Base-by-base conservation (phyloP, 257 asterid species). In the Solanum chiquidenum region DNA sequence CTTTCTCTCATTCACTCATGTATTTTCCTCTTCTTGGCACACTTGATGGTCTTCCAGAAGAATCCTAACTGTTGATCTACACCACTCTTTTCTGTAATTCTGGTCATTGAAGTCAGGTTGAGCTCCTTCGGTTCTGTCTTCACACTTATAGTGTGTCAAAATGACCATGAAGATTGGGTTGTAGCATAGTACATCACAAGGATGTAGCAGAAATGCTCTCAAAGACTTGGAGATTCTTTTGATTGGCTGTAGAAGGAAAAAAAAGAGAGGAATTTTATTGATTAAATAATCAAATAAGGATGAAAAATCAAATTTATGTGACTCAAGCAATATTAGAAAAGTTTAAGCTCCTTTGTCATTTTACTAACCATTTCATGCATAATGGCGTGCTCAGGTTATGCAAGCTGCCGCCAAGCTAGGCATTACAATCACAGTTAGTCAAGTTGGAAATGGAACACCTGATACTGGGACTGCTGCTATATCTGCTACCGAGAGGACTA, bases 381-480 rank as follows among this genome's bases (percentile, higher is more conserved):
- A 85, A 12, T 83, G 46, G 49, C n/a, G 20, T 62, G 68, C 84
- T 35, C 16, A 97, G 99, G 99, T 97, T 83, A 95, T 90, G 91
- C 96, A 95, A 89, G 94, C 98, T 84, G 96, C 98, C 73, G 93
- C 95, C 29, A 94, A 91, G 88, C 96, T 97, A 66, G 94, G 96
- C 88, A 84, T 94, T 88, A 86, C 95, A 34, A 89, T 97, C 75
- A 89, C 93, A 49, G 89, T 97, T 87, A 95, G 93, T 90, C 95
- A 93, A 92, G 92, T 97, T 77, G 99, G 99, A 91, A 93, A 93
- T 91, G 97, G 93, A 87, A 83, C 91, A 23, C 92, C 94, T 85
- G 92, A 89, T 88, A 84, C 90, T 18, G 93, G 93, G 84, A 69
- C 92, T 87, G 83, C 88, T 83, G 88, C 95, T 83, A 90, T 86